phyloP scores from a whole-genome alignment of 2,329 filamentous ascomycete genomes.

The Corniculantispora saksenae region DNA sequence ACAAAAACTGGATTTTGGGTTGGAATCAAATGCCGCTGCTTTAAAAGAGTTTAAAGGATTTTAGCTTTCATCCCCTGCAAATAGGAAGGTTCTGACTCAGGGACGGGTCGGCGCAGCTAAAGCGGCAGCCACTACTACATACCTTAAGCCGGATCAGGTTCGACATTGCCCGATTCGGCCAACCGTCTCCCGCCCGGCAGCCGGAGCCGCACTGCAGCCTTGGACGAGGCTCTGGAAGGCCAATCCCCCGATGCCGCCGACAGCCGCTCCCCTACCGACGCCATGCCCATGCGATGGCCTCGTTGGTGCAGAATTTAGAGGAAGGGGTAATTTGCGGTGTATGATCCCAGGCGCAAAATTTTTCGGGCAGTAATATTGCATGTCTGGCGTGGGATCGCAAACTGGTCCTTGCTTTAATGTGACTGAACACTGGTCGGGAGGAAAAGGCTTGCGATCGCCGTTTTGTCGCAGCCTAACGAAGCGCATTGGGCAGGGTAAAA shows the following conservation, averaged over 20 bases:
- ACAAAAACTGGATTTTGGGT: constrained; percentile 5
- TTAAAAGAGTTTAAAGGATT: background rate
- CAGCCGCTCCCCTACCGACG: constrained; percentile 22
- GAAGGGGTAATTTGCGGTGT: constrained; percentile 1
- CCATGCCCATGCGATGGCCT: background rate
- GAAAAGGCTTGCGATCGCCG: background rate
- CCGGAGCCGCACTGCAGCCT: constrained; percentile 21
- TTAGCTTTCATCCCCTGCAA: background rate
- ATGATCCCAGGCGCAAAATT: background rate
- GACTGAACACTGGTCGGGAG: background rate
- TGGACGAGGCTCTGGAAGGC: background rate
- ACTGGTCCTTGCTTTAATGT: background rate
- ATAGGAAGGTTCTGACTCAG: background rate
- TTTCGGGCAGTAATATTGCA: background rate
- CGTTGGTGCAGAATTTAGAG: background rate
- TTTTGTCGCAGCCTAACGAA: background rate
- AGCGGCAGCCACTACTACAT: background rate
- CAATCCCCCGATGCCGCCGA: constrained; percentile 29
- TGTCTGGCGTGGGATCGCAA: background rate
- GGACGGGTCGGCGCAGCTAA: background rate
- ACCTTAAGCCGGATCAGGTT: background rate
- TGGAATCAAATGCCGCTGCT: background rate
- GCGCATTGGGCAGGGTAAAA: background rate
- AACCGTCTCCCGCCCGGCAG: constrained; percentile 21
- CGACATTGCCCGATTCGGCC: constrained; percentile 14